Conservation (phyloP, 1,284 basidiomycete genomes). For the Ceraceosorus guamensis region DNA sequence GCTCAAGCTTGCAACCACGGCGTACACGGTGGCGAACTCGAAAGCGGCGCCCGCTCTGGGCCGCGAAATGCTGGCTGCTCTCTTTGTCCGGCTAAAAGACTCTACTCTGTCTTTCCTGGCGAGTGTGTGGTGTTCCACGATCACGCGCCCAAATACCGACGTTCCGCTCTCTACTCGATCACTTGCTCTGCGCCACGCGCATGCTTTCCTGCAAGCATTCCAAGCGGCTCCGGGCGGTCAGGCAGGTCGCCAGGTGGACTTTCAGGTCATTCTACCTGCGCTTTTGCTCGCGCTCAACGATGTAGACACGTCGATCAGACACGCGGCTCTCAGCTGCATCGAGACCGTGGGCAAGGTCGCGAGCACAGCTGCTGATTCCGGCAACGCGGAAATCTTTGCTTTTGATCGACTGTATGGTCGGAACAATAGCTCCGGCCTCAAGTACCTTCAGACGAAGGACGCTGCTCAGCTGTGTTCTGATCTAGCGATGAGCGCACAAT, state of each 20-base stretch:
- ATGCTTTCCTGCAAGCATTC: conserved; percentile 55
- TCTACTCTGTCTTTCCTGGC: conserved; percentile 74
- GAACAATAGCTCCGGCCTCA: conserved; percentile 54
- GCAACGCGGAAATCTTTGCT: conserved; percentile 63
- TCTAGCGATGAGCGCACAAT: conserved; percentile 62
- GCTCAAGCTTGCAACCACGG: not conserved
- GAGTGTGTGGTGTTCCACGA: conserved; percentile 59
- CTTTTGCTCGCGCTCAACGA: conserved; percentile 64
- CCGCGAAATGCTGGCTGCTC: conserved; percentile 17
- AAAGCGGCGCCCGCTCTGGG: conserved; percentile 7
- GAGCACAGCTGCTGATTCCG: conserved; percentile 47
- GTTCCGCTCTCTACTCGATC: conserved; percentile 55
- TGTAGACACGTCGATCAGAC: conserved; percentile 55
- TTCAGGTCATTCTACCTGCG: conserved; percentile 76
- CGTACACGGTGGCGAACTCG: conserved; percentile 23
- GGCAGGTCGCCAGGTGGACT: conserved; percentile 54
- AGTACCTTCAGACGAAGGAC: conserved; percentile 71
- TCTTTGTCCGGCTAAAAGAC: conserved; percentile 66
- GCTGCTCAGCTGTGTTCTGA: conserved; percentile 57
- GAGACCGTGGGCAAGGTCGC: conserved; percentile 49
- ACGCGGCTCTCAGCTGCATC: conserved; percentile 63
- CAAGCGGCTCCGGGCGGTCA: no score
- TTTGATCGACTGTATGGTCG: conserved; percentile 74
- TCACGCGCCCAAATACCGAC: no score
- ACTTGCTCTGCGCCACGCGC: conserved; percentile 70